Evolutionary conservation across 345 rosid genomes (phyloP).

Genomic region (Linum usitatissimum): DNA sequence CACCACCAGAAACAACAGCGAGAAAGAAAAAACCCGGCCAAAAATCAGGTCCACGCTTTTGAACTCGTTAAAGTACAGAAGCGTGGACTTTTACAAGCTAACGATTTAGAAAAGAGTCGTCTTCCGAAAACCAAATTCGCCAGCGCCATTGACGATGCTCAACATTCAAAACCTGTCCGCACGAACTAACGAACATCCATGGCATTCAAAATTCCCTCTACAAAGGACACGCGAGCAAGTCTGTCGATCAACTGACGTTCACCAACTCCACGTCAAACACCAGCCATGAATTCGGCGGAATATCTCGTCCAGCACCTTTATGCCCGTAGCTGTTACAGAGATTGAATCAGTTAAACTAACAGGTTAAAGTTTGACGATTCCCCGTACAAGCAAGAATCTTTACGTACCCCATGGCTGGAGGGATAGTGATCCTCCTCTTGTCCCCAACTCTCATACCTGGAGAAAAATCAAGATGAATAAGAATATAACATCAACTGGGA

Average conservation of each 20-base stretch:
- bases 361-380: background rate
- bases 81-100: no score
- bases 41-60: no score
- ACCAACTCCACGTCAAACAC: constrained; percentile 60
- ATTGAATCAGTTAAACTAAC: background rate
- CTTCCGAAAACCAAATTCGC: no score
- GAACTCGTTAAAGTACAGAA: no score
- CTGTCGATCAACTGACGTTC: constrained; percentile 28
- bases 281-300: constrained; percentile 70
- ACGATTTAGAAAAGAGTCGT: no score
- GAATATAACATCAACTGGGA: background rate
- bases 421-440: constrained; percentile 64
- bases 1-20: no score
- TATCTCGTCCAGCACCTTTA: constrained; percentile 30
- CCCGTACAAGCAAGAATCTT: background rate
- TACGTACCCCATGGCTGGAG: constrained; percentile 72
- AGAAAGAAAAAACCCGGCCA: no score
- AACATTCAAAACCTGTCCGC: no score
- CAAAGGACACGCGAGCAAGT: background rate
- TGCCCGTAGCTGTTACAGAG: constrained; percentile 37
- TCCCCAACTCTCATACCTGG: constrained; percentile 84
- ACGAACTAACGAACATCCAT: no score
- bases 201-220: no score
- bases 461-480: background rate
- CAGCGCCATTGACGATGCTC: no score